A percentile compares a stretch with the other conserved stretches of the same genome.
Conservation (phyloP, 2,329 filamentous ascomycete species). For the Neurospora sp. region DNA sequence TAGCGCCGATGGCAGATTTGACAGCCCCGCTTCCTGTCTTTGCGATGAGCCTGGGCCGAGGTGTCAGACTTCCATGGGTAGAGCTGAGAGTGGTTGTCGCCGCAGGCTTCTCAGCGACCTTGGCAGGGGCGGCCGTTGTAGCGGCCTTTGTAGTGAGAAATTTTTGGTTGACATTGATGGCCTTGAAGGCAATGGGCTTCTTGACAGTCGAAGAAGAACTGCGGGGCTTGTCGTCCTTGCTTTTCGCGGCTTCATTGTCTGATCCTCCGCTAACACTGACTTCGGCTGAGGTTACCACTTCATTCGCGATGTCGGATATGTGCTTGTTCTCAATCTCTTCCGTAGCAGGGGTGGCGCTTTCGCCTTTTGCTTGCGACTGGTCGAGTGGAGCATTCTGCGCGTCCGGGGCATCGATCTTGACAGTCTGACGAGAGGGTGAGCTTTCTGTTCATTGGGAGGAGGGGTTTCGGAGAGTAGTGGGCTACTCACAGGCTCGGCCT, state of each 20-base stretch:
- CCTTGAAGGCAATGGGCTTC: constrained; percentile 73
- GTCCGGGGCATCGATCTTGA: constrained; percentile 26
- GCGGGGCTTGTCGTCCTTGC: constrained; percentile 50
- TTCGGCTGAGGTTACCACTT: constrained; percentile 51
- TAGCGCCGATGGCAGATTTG: constrained; percentile 33
- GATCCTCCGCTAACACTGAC: constrained; percentile 66
- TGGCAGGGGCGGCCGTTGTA: constrained; percentile 33
- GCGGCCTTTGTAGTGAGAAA: constrained; percentile 66
- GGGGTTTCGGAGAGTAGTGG: neutral
- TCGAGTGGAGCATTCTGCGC: constrained; percentile 38
- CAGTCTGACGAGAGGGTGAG: constrained; percentile 23
- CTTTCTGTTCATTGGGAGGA: too few relatives aligned
- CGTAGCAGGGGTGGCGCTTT: constrained; percentile 23
- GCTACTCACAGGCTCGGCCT: constrained; percentile 35
- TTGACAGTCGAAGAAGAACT: constrained; percentile 51
- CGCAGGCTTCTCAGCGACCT: constrained; percentile 42
- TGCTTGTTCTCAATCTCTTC: constrained; percentile 49
- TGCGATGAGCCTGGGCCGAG: constrained; percentile 64
- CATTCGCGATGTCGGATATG: constrained; percentile 46
- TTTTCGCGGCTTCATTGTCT: constrained; percentile 62
- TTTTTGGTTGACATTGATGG: constrained; percentile 76
- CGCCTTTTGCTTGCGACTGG: constrained; percentile 39
- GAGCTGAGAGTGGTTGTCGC: constrained; percentile 33
- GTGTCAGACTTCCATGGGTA: constrained; percentile 36
- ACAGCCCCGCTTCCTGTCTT: constrained; percentile 56